A percentile compares a stretch with the other conserved stretches of the same genome.
Conservation (phyloP, 2,329 filamentous ascomycete genomes). For the Cryphonectria naterciae region DNA sequence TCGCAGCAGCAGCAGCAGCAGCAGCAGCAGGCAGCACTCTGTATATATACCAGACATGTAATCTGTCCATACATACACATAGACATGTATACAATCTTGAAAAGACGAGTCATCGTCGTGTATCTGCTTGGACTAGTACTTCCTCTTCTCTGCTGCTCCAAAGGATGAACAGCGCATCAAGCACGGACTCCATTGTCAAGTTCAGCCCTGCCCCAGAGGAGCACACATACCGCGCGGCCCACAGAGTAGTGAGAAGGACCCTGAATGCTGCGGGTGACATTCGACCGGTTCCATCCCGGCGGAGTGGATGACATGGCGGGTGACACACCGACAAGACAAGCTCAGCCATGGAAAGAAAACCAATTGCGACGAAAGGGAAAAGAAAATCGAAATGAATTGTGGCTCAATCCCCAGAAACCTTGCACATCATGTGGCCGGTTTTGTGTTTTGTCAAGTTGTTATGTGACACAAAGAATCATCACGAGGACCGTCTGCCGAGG, state of each 20-base stretch:
- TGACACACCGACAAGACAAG: conserved; percentile 5
- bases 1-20: not conserved
- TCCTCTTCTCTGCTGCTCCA: not conserved
- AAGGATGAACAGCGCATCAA: not conserved
- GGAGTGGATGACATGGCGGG: not conserved
- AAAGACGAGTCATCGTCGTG: not conserved
- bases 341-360: not conserved
- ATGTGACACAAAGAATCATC: not conserved
- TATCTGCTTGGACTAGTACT: too few relatives aligned
- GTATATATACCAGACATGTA: not conserved
- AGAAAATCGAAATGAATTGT: not conserved
- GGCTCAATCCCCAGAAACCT: not conserved
- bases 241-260: not conserved
- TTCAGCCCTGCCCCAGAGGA: conserved; percentile 2
- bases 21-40: not conserved
- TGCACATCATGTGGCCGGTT: not conserved
- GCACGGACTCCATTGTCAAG: not conserved
- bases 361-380: not conserved
- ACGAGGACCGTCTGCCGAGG: not conserved
- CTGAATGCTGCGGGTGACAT: conserved; percentile 2
- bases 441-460: not conserved
- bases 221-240: not conserved
- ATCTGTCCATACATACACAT: not conserved
- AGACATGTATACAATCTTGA: not conserved
- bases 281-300: conserved; percentile 1